phyloP scores from a whole-genome alignment of 1,139 yeast genomes.

The Suhomyces bokatorum region DNA sequence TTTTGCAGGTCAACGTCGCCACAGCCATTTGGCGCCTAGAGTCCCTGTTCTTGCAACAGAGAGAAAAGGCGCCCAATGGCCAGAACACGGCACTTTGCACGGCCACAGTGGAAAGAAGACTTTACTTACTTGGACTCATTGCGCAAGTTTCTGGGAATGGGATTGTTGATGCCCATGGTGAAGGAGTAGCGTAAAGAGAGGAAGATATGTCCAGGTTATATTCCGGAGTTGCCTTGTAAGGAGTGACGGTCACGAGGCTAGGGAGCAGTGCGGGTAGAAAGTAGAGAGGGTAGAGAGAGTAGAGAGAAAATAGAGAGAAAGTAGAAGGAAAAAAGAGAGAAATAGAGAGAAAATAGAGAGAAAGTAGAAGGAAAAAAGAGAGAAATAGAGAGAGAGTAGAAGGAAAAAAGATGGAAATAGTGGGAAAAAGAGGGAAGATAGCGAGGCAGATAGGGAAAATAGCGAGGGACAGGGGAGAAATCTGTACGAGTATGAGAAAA shows the following conservation, averaged over 20 bases:
- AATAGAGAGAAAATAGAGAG: background rate
- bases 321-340: background rate
- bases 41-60: background rate
- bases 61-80: background rate
- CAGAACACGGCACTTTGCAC: background rate
- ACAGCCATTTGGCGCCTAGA: background rate
- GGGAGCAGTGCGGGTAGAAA: background rate
- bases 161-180: conserved; percentile 74
- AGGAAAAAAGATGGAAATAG: no score
- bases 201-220: background rate
- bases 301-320: background rate
- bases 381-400: background rate
- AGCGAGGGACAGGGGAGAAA: no score
- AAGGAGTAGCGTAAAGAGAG: background rate
- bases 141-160: conserved; percentile 86
- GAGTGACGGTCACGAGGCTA: background rate
- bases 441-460: no score
- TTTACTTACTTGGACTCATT: conserved; percentile 78
- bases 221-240: conserved; percentile 9
- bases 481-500: no score
- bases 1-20: background rate
- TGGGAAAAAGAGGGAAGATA: no score
- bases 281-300: background rate
- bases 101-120: background rate
- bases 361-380: background rate